phyloP scores from a whole-genome alignment of 345 rosid species.

The Tarenaya hassleriana region DNA sequence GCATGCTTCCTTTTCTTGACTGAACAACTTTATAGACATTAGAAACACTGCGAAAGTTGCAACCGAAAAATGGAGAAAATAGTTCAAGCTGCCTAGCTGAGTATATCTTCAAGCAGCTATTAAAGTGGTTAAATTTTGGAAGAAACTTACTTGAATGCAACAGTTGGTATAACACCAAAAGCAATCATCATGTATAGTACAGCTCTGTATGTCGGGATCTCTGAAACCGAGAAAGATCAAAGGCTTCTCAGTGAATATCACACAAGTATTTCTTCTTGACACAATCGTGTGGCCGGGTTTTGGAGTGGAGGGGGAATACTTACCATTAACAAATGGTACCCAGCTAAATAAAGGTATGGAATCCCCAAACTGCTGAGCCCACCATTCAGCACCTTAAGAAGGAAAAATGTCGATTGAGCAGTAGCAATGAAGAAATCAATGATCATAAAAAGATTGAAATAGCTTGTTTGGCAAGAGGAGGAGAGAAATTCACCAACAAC shows the following conservation, averaged over 20 bases:
- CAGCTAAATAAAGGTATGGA: conserved; percentile 68
- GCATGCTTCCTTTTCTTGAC: conserved; percentile 81
- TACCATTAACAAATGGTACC: conserved; percentile 84
- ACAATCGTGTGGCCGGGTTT: neutral
- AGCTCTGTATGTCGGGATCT: conserved; percentile 53
- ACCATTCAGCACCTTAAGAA: conserved; percentile 86
- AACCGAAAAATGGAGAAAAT: conserved; percentile 4
- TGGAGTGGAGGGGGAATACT: conserved; percentile 12
- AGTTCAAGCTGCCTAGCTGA: neutral
- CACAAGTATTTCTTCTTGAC: neutral
- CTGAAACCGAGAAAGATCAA: conserved; percentile 34
- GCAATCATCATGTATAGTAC: conserved; percentile 59
- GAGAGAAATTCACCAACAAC: conserved; percentile 64
- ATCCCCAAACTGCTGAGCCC: conserved; percentile 68
- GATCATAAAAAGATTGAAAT: neutral
- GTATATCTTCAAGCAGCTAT: no score
- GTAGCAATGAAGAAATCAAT: neutral
- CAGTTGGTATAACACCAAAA: conserved; percentile 78
- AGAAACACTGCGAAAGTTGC: conserved; percentile 43
- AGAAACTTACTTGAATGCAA: conserved; percentile 77
- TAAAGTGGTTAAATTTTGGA: conserved; percentile 6
- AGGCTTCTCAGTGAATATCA: neutral
- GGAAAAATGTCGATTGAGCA: neutral
- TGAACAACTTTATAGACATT: conserved; percentile 82
- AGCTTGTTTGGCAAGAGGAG: neutral